A percentile compares a stretch with the other conserved stretches of the same genome.
Evolutionary conservation across 805 yeast species (phyloP).

Genomic region (Candida corydali): DNA sequence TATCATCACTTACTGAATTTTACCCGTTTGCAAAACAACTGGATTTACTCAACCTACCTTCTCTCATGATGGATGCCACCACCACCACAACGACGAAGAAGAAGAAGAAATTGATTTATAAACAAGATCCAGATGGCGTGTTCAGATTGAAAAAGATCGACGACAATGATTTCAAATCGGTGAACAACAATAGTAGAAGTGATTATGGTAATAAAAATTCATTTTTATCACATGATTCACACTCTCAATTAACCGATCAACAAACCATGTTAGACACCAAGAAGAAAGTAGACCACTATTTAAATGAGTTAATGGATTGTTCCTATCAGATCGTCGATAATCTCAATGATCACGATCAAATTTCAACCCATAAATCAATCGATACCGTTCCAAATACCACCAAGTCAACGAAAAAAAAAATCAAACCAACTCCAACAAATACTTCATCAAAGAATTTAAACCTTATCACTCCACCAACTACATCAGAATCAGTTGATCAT

Average conservation of each 20-base stretch:
- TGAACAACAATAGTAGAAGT: background rate
- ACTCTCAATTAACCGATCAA: background rate
- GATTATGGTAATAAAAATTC: no score
- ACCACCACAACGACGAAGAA: conserved; percentile 11
- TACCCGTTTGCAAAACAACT: no score
- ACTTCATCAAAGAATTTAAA: conserved; percentile 3
- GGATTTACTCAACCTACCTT: no score
- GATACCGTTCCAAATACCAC: background rate
- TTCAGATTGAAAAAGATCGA: conserved; percentile 29
- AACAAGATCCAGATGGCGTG: conserved; percentile 37
- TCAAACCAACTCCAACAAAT: conserved; percentile 5
- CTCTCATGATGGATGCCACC: no score
- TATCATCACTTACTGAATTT: no score
- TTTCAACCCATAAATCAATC: background rate
- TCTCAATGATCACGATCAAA: background rate
- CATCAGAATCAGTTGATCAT: background rate
- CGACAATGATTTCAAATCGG: conserved; percentile 6
- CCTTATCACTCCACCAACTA: conserved; percentile 2
- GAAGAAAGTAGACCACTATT: conserved; percentile 18
- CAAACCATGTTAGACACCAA: conserved; percentile 12
- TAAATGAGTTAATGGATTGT: conserved; percentile 30
- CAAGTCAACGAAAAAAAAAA: conserved; percentile 3
- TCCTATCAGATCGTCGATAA: conserved; percentile 22
- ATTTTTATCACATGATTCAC: background rate
- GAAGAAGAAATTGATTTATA: conserved; percentile 29